phyloP scores from a whole-genome alignment of 371 early-diverging fungal species.

The Mortierella sp. region DNA sequence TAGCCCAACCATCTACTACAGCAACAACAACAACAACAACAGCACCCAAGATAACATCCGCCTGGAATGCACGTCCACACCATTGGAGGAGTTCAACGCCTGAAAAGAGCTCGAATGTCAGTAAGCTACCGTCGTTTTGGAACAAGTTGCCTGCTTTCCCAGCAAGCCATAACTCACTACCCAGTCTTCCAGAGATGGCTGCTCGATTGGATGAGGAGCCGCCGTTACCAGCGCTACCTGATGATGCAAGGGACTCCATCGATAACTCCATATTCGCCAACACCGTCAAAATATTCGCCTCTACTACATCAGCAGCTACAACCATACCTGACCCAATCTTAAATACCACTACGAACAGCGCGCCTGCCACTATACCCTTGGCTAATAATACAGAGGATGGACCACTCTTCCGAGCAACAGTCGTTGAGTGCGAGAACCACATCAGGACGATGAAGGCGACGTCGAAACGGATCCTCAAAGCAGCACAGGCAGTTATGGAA shows the following conservation, averaged over 20 bases:
- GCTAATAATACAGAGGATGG: conserved; percentile 68
- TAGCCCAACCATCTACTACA: conserved; percentile 2
- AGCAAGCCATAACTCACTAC: conserved; percentile 24
- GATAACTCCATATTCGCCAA: neutral
- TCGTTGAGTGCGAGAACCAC: conserved; percentile 64
- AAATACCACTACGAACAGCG: neutral
- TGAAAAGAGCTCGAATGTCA: conserved; percentile 28
- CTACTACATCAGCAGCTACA: neutral
- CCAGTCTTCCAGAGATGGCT: conserved; percentile 17
- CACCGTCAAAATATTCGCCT: neutral
- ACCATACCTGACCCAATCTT: neutral
- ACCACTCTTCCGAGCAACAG: conserved; percentile 69
- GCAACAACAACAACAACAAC: neutral
- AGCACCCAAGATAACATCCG: conserved; percentile 14
- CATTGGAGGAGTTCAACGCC: conserved; percentile 45
- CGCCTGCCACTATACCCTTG: conserved; percentile 16
- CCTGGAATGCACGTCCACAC: conserved; percentile 33
- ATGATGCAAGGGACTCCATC: neutral
- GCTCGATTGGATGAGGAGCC: neutral
- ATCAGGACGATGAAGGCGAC: conserved; percentile 60
- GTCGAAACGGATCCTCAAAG: conserved; percentile 65
- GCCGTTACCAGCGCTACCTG: neutral
- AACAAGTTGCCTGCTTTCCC: conserved; percentile 27
- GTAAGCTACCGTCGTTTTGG: conserved; percentile 38
- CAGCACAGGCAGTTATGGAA: conserved; percentile 60